phyloP scores from a whole-genome alignment of 192 early-diverging fungal genomes.

The Gryganskiella cystojenkinii region DNA sequence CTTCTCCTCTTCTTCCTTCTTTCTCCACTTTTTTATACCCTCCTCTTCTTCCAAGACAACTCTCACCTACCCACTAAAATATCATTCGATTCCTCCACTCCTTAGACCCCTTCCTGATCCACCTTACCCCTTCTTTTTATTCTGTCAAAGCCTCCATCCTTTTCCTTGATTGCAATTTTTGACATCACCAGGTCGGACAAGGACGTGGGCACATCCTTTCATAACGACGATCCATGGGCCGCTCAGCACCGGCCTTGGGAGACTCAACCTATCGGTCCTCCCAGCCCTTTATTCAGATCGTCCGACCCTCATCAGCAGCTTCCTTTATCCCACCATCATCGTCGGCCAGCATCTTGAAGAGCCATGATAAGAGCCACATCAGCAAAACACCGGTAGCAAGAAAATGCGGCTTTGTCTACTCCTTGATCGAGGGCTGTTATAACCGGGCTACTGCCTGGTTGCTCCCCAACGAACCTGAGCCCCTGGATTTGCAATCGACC shows the following conservation, averaged over 20 bases:
- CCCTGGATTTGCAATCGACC: conserved; percentile 25
- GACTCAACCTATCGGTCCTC: not conserved
- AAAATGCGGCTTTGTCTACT: not conserved
- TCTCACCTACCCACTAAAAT: not conserved
- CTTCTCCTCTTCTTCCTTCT: not conserved
- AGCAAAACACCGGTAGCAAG: too few species aligned
- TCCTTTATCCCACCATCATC: not conserved
- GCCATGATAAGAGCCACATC: not conserved
- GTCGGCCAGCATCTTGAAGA: not conserved
- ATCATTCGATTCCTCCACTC: too few species aligned
- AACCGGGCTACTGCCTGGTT: conserved; percentile 20
- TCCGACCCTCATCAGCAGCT: not conserved
- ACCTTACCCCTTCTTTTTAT: too few species aligned
- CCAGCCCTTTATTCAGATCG: not conserved
- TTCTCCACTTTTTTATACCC: not conserved
- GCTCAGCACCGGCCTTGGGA: not conserved
- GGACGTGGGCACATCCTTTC: too few species aligned
- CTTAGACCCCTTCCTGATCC: too few species aligned
- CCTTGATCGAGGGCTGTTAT: not conserved
- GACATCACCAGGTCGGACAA: too few species aligned
- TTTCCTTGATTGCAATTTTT: too few species aligned
- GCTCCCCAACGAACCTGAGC: conserved; percentile 37
- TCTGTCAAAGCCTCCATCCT: too few species aligned
- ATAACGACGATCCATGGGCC: not conserved
- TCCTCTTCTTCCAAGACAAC: not conserved